Conservation (phyloP, 1,284 basidiomycete species). For the Rhodotorula sp. region DNA sequence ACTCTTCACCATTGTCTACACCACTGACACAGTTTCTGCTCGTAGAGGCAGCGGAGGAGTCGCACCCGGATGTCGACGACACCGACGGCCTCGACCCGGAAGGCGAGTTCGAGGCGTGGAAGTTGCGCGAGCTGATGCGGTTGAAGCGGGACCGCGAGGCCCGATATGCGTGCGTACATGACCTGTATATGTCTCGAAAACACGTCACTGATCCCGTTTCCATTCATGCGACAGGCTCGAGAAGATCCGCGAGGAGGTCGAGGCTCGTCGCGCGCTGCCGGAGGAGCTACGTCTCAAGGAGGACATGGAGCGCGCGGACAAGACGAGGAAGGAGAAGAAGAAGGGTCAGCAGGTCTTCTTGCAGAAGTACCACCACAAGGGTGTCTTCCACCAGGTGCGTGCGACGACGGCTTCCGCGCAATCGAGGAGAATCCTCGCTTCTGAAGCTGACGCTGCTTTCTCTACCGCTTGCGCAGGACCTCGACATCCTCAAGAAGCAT, state of each 20-base stretch:
- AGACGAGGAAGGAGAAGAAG: constrained; percentile 70
- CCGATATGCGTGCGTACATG: constrained; percentile 45
- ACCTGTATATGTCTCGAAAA: background rate
- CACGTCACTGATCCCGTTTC: background rate
- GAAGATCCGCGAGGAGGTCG: constrained; percentile 82
- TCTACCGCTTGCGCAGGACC: constrained; percentile 59
- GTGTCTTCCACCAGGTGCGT: constrained; percentile 88
- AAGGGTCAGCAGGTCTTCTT: constrained; percentile 80
- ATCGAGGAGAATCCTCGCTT: background rate
- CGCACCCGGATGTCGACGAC: constrained; percentile 86
- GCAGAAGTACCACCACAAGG: constrained; percentile 99
- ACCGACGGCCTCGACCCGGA: constrained; percentile 88
- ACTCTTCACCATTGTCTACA: too few species aligned
- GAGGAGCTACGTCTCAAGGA: constrained; percentile 87
- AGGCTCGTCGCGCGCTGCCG: constrained; percentile 82
- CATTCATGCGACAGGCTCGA: constrained; percentile 55
- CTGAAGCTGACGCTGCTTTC: background rate
- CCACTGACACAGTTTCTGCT: background rate
- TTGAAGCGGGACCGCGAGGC: constrained; percentile 89
- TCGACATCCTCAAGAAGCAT: constrained; percentile 76
- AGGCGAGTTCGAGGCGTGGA: constrained; percentile 93
- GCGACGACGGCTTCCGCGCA: background rate
- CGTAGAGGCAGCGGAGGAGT: constrained; percentile 79
- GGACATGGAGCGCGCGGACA: constrained; percentile 79
- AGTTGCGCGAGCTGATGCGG: constrained; percentile 82